Percentiles rank a stretch among this genome's conserved stretches.
Conservation (phyloP, 768 basidiomycete genomes). For the Tricholoma matsutake region DNA sequence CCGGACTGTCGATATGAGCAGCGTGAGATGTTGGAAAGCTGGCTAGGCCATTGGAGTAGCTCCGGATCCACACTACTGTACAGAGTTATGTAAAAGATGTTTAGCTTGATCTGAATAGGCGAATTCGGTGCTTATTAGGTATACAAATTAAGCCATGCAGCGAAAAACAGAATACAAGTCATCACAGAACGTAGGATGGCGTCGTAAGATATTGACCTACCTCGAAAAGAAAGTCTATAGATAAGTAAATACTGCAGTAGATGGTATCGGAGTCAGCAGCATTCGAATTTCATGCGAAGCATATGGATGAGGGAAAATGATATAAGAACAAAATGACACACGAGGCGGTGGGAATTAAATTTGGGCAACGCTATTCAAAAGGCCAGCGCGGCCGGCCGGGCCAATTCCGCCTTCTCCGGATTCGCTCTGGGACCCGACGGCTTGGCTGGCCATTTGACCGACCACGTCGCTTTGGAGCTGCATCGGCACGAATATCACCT, state of each 20-base stretch:
- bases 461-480: constrained; percentile 75
- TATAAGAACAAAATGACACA: neutral
- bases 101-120: no score
- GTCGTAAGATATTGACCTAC: no score
- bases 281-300: neutral
- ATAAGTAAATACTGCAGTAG: neutral
- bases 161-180: no score
- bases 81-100: no score
- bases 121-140: no score
- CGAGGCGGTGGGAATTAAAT: constrained; percentile 26
- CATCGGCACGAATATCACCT: constrained; percentile 95
- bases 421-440: constrained; percentile 39
- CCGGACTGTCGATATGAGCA: no score
- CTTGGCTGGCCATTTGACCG: constrained; percentile 40
- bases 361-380: constrained; percentile 50
- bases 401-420: constrained; percentile 38
- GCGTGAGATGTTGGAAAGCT: no score
- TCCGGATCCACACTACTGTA: no score
- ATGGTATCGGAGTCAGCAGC: neutral
- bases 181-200: no score
- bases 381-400: constrained; percentile 44
- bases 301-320: neutral
- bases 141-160: no score
- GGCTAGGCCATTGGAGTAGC: no score
- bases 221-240: no score